Evolutionary conservation across 2,329 filamentous ascomycete species (phyloP).

Genomic region (Aspergillus sp.): DNA sequence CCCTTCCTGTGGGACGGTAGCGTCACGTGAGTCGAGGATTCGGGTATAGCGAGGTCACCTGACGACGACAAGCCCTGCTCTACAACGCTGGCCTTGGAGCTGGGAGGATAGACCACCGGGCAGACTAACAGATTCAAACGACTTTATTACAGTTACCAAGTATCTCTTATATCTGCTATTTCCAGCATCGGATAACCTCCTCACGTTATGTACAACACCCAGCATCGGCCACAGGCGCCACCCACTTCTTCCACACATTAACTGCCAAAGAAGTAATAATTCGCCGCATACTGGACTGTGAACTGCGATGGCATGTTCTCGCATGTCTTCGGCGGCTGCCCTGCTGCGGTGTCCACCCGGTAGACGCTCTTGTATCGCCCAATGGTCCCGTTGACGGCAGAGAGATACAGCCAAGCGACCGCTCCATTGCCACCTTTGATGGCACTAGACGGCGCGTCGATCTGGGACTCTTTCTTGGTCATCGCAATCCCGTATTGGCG

Average conservation of each 20-base stretch:
- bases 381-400: slow-evolving; percentile 52
- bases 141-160: no score
- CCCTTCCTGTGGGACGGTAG: slow-evolving; percentile 17
- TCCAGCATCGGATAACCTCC: neutral
- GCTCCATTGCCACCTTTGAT: slow-evolving; percentile 62
- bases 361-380: slow-evolving; percentile 72
- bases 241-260: slow-evolving; percentile 8
- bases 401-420: slow-evolving; percentile 77
- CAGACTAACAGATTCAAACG: neutral
- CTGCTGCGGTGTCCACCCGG: slow-evolving; percentile 79
- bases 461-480: slow-evolving; percentile 60
- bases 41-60: slow-evolving; percentile 28
- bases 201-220: neutral
- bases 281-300: slow-evolving; percentile 74
- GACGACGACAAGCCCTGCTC: slow-evolving; percentile 20
- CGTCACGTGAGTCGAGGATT: slow-evolving; percentile 18
- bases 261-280: slow-evolving; percentile 64
- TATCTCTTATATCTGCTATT: no score
- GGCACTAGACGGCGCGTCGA: slow-evolving; percentile 62
- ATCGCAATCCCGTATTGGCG: slow-evolving; percentile 54
- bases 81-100: neutral
- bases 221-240: neutral
- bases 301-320: slow-evolving; percentile 62
- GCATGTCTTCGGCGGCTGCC: slow-evolving; percentile 71
- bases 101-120: neutral